Conservation (phyloP, 164 flowering plant species). For the grape (Vitis vinifera) region DNA sequence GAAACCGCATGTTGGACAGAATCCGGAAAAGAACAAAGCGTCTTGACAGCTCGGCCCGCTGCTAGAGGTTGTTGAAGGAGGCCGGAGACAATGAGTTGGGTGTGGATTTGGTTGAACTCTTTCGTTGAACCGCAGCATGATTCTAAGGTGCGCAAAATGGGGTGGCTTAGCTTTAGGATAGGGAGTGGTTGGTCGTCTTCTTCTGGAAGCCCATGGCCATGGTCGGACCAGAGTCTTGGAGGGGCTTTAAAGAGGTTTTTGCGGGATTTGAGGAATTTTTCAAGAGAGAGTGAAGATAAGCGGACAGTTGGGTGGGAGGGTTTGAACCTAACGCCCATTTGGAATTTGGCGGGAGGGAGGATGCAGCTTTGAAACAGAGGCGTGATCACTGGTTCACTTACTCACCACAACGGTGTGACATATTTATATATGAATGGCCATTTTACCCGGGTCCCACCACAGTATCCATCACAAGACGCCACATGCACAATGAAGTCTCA, state of each 20-base stretch:
- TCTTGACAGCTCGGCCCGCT: conserved; percentile 46
- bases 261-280: conserved; percentile 39
- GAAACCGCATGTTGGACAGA: conserved; percentile 30
- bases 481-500: no score
- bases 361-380: no score
- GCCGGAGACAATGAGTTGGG: conserved; percentile 51
- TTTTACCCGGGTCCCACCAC: no score
- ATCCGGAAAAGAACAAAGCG: conserved; percentile 40
- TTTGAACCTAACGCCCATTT: conserved; percentile 20
- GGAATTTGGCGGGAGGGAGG: no score
- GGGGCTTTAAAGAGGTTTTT: conserved; percentile 36
- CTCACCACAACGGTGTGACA: no score
- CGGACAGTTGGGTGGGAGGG: conserved; percentile 1
- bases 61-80: conserved; percentile 52
- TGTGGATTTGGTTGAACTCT: conserved; percentile 48
- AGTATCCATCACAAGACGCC: no score
- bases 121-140: conserved; percentile 21
- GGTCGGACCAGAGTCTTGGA: conserved; percentile 34
- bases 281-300: conserved; percentile 22
- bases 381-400: no score
- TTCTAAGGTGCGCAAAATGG: conserved; percentile 45
- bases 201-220: neutral
- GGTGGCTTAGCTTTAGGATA: conserved; percentile 37
- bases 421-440: no score
- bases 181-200: conserved; percentile 6